Base-by-base conservation (phyloP, 805 yeast species). In the Torulaspora gathmanii region DNA sequence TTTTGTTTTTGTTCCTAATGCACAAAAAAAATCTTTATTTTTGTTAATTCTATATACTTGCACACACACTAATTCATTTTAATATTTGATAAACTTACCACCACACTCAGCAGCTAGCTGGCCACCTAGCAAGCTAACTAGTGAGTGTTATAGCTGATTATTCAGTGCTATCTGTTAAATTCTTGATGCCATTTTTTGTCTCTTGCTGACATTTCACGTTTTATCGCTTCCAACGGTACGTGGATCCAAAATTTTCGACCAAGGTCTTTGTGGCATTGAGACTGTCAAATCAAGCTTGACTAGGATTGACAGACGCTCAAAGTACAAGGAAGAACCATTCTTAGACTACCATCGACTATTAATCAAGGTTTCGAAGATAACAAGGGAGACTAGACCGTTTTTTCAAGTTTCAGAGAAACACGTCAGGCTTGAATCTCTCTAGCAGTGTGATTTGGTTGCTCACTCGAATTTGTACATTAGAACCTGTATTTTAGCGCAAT, bases 11-110 rank as follows among this genome's bases (percentile, higher is more conserved):
- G 43, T 50, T 42, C 44, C 37, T 48, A 44, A 48, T 48, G 51
- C 51, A 48, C 51, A 48, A 42, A 47, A 47, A 41, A 37, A 44
- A 40, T 41, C 35, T 38, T 34, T 41, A 37, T 31, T 34, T 38
- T 46, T 39, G 42, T 48, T 47, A 37, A 41, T 44, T 39, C 45
- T 48, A 44, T 45, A 42, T 48, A 48, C 45, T 47, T 48, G 47
- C 46, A 48, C 51, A 47, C 47, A 48, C 51, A 48, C 46, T 48
- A 48, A 44, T 44, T 39, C 43, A 48, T 42, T 37, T 33, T 40
- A 35, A 27, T 33, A 44, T 23, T 29, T 42, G 29, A 33, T 34
- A 33, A 33, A 43, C 3, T 20, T 17, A 5, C 12, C 13, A n/a
- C n/a, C n/a, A n/a, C n/a, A n/a, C n/a, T n/a, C n/a, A n/a, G n/a